Base-by-base conservation (phyloP, 805 yeast species). In the Saturnispora gosingensis region DNA sequence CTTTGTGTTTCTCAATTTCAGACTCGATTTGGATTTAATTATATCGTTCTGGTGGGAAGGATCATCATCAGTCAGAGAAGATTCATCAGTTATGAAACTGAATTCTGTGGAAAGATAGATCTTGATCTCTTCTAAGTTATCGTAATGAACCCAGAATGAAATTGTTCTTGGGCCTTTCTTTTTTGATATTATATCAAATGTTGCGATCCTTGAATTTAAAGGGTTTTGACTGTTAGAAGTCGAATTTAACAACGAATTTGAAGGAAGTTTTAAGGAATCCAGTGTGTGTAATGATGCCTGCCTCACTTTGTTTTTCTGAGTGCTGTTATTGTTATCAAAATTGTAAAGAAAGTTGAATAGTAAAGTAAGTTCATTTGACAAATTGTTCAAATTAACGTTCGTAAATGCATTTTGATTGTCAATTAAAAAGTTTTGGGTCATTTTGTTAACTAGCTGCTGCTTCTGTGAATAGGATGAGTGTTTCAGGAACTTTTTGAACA, bases 401-500 rank as follows among this genome's bases (percentile, higher is more conserved):
- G 79, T 73, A 58, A 87, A 86, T 0, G 88, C 79, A 28, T 73
- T 72, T 0, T 73, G 72, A 52, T 77, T 74, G 8, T 61, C 64
- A 15, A 59, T 55, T 15, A 69, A 53, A 39, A 58, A 67, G 18
- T 60, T 61, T 2, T 55, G 39, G 9, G 59, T 60, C 35, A 69
- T 66, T 53, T 66, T 67, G 49, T 65, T 61, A 6, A 68, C 61
- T 10, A 68, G 58, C 43, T 65, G 68, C 43, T 62, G 60, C 48
- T 68, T 68, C 50, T 65, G 61, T 13, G 55, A 52, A 48, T 63
- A 67, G 5, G 59, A 58, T 49, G 72, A 71, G 59, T 78, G 72
- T 60, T 78, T 78, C 45, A 70, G 46, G 54, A 77, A 83, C 63
- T 88, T 87, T 68, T 88, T 87, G 59, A 87, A 71, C 47, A 87